Evolutionary conservation across 768 basidiomycete species (phyloP).

Genomic region (Termitomyces eurrhizus): DNA sequence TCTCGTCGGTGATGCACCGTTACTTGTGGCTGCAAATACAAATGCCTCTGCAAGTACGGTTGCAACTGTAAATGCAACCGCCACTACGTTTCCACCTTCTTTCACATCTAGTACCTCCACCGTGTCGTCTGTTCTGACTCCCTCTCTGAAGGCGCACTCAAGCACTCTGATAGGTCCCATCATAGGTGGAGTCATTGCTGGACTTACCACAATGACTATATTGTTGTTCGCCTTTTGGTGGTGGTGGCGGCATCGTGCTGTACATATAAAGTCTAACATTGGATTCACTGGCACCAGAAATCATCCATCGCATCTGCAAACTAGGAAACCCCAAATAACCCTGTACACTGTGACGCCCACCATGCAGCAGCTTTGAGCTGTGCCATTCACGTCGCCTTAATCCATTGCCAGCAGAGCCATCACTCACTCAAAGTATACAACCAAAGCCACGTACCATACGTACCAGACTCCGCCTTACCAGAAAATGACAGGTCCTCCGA

Average conservation of each 20-base stretch:
- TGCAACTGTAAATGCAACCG: neutral
- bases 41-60: neutral
- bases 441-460: neutral
- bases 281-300: neutral
- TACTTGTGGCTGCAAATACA: neutral
- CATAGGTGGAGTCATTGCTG: constrained; percentile 11
- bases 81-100: neutral
- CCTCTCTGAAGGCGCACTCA: neutral
- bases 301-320: neutral
- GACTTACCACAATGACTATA: neutral
- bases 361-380: neutral
- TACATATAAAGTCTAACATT: neutral
- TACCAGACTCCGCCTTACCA: neutral
- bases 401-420: neutral
- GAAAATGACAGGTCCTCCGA: too few relatives aligned
- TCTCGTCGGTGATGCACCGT: neutral
- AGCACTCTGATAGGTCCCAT: constrained; percentile 7
- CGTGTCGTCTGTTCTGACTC: neutral
- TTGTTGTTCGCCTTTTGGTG: constrained; percentile 5
- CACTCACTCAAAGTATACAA: neutral
- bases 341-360: neutral
- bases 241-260: neutral
- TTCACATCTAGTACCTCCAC: neutral
- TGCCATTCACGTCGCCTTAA: neutral
- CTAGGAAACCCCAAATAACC: neutral